phyloP scores from a whole-genome alignment of 345 rosid genomes.

The Melaleuca alternifolia region DNA sequence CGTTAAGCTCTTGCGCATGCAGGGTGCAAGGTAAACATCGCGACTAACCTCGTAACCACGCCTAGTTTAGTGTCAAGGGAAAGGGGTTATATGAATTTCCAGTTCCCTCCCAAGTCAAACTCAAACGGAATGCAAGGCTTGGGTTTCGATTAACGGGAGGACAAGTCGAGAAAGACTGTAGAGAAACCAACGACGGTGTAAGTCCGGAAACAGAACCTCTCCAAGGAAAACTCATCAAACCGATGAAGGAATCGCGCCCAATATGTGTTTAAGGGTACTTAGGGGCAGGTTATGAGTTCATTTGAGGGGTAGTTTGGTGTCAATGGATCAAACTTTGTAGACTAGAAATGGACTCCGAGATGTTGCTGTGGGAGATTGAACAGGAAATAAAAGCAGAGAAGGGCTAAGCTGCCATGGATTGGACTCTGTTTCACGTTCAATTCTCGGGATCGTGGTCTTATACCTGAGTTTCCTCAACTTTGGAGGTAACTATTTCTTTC shows the following conservation, averaged over 20 bases:
- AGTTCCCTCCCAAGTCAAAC: not conserved
- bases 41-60: not conserved
- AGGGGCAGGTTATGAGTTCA: no score
- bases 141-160: not conserved
- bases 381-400: not conserved
- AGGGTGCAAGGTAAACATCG: not conserved
- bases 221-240: not conserved
- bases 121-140: not conserved
- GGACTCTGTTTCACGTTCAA: not conserved
- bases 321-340: not conserved
- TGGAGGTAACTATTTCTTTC: not conserved
- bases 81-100: not conserved
- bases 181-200: not conserved
- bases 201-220: not conserved
- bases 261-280: no score
- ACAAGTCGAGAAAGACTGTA: not conserved
- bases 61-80: not conserved
- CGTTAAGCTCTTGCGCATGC: not conserved
- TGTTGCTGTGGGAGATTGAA: not conserved
- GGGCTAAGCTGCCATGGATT: not conserved
- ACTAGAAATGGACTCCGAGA: not conserved
- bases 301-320: not conserved
- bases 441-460: not conserved
- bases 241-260: not conserved
- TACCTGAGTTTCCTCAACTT: not conserved